A percentile compares a stretch with the other conserved stretches of the same genome.
These are phyloP conservation scores for Trichoderma hamatum DNA, from an alignment of 2,329 filamentous ascomycete species.

Conservation along the genomic window DNA sequence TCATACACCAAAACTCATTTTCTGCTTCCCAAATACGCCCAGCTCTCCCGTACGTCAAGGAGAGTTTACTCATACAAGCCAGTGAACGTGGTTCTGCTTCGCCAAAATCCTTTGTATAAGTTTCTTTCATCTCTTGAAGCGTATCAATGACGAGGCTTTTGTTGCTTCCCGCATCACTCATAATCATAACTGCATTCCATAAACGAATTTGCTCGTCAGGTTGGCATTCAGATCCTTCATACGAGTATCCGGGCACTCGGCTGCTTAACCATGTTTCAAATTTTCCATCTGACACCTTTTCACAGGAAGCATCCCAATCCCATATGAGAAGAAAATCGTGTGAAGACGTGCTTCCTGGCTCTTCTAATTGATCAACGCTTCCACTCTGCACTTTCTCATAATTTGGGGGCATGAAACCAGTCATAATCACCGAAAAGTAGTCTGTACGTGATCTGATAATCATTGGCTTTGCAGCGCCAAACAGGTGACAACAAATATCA, in stretches of 20 bases:
- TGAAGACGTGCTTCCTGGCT: not conserved
- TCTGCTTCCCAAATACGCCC: constrained; percentile 7
- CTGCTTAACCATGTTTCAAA: not conserved
- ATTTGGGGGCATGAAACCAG: not conserved
- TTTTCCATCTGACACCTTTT: not conserved
- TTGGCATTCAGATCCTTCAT: not conserved
- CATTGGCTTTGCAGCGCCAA: not conserved
- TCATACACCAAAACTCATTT: constrained; percentile 5
- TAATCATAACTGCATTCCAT: not conserved
- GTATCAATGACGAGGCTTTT: not conserved
- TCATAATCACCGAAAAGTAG: constrained; percentile 2
- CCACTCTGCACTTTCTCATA: not conserved
- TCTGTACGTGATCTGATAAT: not conserved
- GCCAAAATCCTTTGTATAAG: not conserved
- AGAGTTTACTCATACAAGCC: not conserved
- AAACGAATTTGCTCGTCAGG: not conserved
- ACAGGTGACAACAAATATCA: not conserved
- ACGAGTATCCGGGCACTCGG: not conserved
- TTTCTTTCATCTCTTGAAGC: not conserved
- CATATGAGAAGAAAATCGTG: constrained; percentile 12
- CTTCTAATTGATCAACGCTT: not conserved
- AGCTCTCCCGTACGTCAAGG: not conserved
- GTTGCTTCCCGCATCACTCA: not conserved
- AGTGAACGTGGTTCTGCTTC: not conserved
- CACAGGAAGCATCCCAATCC: not conserved